phyloP scores from a whole-genome alignment of 1,284 basidiomycete genomes.

The Coniferiporia weirii region DNA sequence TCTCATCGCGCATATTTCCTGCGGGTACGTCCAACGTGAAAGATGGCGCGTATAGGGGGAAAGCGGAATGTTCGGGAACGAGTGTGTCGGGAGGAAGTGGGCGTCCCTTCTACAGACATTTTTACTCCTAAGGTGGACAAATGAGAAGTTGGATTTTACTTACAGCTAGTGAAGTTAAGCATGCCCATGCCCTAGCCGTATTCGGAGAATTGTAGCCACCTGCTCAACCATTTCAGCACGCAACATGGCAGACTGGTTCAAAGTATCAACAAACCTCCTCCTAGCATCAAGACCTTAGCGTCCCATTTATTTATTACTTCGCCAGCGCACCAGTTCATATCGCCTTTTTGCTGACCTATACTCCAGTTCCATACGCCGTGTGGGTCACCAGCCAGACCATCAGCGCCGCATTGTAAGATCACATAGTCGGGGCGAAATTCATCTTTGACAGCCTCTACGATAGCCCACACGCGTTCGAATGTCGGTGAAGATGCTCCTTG shows the following conservation, averaged over 20 bases:
- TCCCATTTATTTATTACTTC: constrained; percentile 54
- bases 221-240: constrained; percentile 20
- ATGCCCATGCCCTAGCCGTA: constrained; percentile 80
- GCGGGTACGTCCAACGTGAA: constrained; percentile 74
- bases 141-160: constrained; percentile 25
- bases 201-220: constrained; percentile 84
- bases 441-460: constrained; percentile 55
- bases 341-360: constrained; percentile 51
- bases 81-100: constrained; percentile 51
- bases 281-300: constrained; percentile 57
- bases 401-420: constrained; percentile 82
- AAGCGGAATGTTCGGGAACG: constrained; percentile 69
- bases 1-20: constrained; percentile 70
- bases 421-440: constrained; percentile 75
- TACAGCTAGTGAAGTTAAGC: constrained; percentile 71
- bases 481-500: constrained; percentile 61
- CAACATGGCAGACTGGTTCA: not conserved
- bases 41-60: constrained; percentile 69
- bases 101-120: constrained; percentile 39
- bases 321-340: constrained; percentile 65
- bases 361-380: constrained; percentile 77
- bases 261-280: constrained; percentile 46
- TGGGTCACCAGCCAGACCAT: constrained; percentile 82
- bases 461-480: constrained; percentile 56
- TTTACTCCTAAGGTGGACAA: not conserved